Percentiles rank a stretch among this genome's conserved stretches.
Conservation (phyloP, 2,329 filamentous ascomycete genomes). For the Alternaria sp. region DNA sequence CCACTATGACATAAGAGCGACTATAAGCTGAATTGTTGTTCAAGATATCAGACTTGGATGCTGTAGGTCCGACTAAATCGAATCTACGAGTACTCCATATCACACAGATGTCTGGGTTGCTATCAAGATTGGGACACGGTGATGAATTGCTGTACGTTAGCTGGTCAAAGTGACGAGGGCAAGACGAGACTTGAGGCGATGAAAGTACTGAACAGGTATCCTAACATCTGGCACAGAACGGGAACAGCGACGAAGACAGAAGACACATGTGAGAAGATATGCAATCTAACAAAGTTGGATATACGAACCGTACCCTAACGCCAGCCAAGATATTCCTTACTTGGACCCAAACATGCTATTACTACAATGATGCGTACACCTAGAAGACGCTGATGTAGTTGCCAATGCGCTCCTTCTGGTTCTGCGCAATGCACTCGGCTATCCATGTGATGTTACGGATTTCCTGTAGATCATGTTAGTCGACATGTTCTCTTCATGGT, state of each 20-base stretch:
- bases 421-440: slow-evolving; percentile 98
- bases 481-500: neutral
- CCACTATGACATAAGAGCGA: no score
- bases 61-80: no score
- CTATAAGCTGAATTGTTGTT: no score
- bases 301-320: slow-evolving; percentile 44
- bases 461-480: slow-evolving; percentile 69
- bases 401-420: slow-evolving; percentile 98
- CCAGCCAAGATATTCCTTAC: slow-evolving; percentile 38
- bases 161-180: no score
- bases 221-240: no score
- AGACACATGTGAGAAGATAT: slow-evolving; percentile 18
- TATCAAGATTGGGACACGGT: no score
- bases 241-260: neutral
- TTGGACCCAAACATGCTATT: slow-evolving; percentile 39
- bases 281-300: slow-evolving; percentile 36
- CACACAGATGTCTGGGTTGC: no score
- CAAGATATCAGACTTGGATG: no score
- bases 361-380: slow-evolving; percentile 29
- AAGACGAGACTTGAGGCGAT: no score
- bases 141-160: no score
- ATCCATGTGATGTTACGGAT: slow-evolving; percentile 99
- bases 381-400: slow-evolving; percentile 97
- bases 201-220: no score
- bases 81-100: no score